Evolutionary conservation across 768 basidiomycete genomes (phyloP), one percentile per base, ranked within the genome.

Genomic region (Auriculariales sp.): DNA sequence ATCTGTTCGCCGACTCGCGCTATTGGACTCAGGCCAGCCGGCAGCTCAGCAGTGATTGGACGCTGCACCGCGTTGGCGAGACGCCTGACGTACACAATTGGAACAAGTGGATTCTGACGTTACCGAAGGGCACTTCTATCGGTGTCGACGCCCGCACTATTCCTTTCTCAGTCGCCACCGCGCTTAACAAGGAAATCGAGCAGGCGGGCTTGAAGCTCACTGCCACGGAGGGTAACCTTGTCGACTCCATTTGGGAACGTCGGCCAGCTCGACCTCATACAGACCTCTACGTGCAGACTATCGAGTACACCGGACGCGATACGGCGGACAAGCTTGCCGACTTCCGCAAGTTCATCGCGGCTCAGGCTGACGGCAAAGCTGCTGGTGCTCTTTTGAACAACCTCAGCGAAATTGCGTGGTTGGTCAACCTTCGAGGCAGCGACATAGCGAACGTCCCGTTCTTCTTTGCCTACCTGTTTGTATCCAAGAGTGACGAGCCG

Each of bases 381-480:
- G 57, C 74, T 19, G 39, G 39, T 25, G 15, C 39, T 19, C 22
- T 44, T 19, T 19, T 77, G 9, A 81, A 73, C 42, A 81, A 77
- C n/a, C 63, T 85, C 28, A 69, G 86, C 51, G 76, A 78, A 22
- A 28, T 66, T 78, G 94, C 94, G 0, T 95, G 89, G 69, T 58
- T 86, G 2, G 69, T 97, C 29, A 98, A 98, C 59, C 68, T 93
- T 49, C 83, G 94, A 46, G 93, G 92, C 30, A 74, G 77, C 2
- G 93, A 97, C 58, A 81, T 97, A 44, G 88, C 89, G 0, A 88
- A 79, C 70, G 92, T 89, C 60, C 94, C 94, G 0, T 75, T 98
- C 7, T 94, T 95, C 68, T 85, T 84, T 47, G 76, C 85, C 0
- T 98, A 94, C 60, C 65, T 93, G 17, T 86, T 81, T 57, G 71